These are phyloP conservation scores for Aspergillus chevalieri DNA, from an alignment of 2,329 filamentous ascomycete genomes.

Conservation along the genomic window DNA sequence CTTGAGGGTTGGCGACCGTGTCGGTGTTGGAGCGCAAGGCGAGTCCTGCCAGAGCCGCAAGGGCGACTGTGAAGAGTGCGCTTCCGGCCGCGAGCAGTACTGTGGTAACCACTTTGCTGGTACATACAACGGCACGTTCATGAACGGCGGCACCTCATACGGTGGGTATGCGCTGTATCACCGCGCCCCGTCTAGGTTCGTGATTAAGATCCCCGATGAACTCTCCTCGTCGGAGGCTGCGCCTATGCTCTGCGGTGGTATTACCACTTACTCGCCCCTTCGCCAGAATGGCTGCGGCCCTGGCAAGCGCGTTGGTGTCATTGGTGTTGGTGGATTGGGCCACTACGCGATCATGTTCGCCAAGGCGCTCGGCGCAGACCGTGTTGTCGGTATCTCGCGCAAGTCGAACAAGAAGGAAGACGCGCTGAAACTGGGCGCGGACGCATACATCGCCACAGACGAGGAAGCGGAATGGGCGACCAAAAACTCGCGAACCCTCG, in stretches of 20 bases:
- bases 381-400: constrained; percentile 53
- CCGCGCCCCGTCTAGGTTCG: constrained; percentile 53
- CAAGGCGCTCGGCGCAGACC: constrained; percentile 63
- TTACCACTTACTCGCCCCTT: constrained; percentile 67
- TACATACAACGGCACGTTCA: constrained; percentile 27
- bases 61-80: constrained; percentile 50
- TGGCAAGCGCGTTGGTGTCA: constrained; percentile 65
- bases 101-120: constrained; percentile 24
- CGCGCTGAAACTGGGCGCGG: constrained; percentile 51
- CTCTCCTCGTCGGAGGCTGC: constrained; percentile 50
- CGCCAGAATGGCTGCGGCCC: constrained; percentile 62
- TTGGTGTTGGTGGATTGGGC: constrained; percentile 68
- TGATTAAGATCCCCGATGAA: constrained; percentile 51
- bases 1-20: constrained; percentile 30
- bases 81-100: constrained; percentile 35
- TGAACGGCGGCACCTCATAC: constrained; percentile 56
- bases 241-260: constrained; percentile 72
- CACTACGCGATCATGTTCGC: constrained; percentile 69
- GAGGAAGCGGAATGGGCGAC: constrained; percentile 51
- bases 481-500: constrained; percentile 44
- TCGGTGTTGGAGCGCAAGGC: constrained; percentile 56
- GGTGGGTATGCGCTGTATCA: constrained; percentile 59
- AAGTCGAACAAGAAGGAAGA: constrained; percentile 47
- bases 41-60: constrained; percentile 45
- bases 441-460: constrained; percentile 51